A percentile compares a stretch with the other conserved stretches of the same genome.
These are phyloP conservation scores for Groenewaldozyma tartarivorans DNA, from an alignment of 805 yeast species.

Conservation along the genomic window DNA sequence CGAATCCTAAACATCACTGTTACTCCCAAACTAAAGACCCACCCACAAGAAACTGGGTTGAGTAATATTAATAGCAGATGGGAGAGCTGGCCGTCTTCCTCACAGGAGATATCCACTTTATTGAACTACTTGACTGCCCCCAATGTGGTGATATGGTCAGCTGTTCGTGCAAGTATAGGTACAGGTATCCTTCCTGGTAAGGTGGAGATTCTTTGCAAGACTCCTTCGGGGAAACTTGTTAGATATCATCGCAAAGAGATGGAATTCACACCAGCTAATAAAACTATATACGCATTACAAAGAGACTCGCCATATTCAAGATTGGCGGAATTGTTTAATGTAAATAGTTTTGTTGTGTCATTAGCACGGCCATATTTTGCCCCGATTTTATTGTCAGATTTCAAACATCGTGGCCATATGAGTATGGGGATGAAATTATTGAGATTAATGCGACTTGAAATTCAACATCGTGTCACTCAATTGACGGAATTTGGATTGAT, in stretches of 20 bases:
- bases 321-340: slow-evolving; percentile 86
- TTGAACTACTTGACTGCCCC: slow-evolving; percentile 90
- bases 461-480: slow-evolving; percentile 75
- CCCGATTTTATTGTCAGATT: slow-evolving; percentile 74
- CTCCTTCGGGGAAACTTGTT: slow-evolving; percentile 37
- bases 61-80: neutral
- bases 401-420: slow-evolving; percentile 49
- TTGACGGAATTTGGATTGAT: slow-evolving; percentile 70
- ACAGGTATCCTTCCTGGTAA: slow-evolving; percentile 53
- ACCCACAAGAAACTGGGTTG: slow-evolving; percentile 20
- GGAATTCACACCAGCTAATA: slow-evolving; percentile 33
- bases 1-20: slow-evolving; percentile 75
- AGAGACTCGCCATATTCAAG: slow-evolving; percentile 72
- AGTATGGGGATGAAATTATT: slow-evolving; percentile 34
- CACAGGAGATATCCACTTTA: slow-evolving; percentile 25
- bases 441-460: slow-evolving; percentile 60
- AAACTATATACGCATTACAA: slow-evolving; percentile 30
- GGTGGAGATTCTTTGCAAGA: slow-evolving; percentile 49
- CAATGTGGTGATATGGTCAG: slow-evolving; percentile 81
- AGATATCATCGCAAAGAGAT: slow-evolving; percentile 23
- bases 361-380: slow-evolving; percentile 91
- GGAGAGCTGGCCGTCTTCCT: neutral
- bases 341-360: slow-evolving; percentile 85
- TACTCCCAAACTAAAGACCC: slow-evolving; percentile 51
- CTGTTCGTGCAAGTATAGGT: slow-evolving; percentile 67